Evolutionary conservation across 2,329 filamentous ascomycete genomes (phyloP).

Genomic region (Blumeria hordei): DNA sequence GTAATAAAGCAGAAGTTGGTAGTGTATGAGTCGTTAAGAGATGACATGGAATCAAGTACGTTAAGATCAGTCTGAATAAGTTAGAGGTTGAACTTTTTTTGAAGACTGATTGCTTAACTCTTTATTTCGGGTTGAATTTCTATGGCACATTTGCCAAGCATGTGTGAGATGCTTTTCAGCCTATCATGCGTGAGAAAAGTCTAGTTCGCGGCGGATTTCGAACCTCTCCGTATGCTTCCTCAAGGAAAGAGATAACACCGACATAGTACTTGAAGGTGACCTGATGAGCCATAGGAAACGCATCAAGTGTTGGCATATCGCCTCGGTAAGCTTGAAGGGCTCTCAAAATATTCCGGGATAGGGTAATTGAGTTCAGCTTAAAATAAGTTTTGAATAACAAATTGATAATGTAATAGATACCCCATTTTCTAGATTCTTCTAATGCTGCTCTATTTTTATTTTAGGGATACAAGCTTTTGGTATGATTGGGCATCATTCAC

Average conservation of each 20-base stretch:
- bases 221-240: constrained; percentile 74
- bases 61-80: constrained; percentile 51
- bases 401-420: constrained; percentile 83
- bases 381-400: constrained; percentile 97
- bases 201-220: constrained; percentile 4
- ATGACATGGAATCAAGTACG: constrained; percentile 82
- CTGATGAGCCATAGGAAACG: constrained; percentile 71
- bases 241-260: constrained; percentile 77
- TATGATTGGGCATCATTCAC: constrained; percentile 6
- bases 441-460: constrained; percentile 38
- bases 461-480: neutral
- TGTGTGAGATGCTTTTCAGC: constrained; percentile 59
- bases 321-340: constrained; percentile 52
- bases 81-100: constrained; percentile 6
- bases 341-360: constrained; percentile 74
- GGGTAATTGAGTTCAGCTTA: constrained; percentile 69
- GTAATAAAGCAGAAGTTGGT: constrained; percentile 46
- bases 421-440: constrained; percentile 90
- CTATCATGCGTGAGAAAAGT: constrained; percentile 17
- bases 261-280: constrained; percentile 95
- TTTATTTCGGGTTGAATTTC: constrained; percentile 46
- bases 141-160: constrained; percentile 65
- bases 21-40: constrained; percentile 72
- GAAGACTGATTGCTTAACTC: constrained; percentile 30
- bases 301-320: constrained; percentile 58